Conservation (phyloP, 2,329 filamentous ascomycete genomes). For the Lachnellula willkommii region DNA sequence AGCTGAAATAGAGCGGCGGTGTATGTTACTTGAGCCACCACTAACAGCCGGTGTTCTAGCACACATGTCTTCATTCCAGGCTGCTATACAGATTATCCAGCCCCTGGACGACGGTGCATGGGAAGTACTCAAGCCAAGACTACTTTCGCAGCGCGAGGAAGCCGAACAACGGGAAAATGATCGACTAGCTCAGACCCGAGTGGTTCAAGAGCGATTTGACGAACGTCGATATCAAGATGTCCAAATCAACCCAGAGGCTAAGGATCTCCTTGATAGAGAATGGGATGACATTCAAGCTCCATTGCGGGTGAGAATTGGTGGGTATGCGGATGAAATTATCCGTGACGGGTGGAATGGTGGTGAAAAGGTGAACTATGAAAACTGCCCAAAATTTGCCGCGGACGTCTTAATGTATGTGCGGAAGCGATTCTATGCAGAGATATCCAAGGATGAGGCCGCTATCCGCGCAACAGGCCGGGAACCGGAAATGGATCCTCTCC, state of each 20-base stretch:
- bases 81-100: slow-evolving; percentile 63
- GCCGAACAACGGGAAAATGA: slow-evolving; percentile 55
- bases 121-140: slow-evolving; percentile 61
- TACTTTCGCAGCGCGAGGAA: slow-evolving; percentile 59
- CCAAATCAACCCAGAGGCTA: slow-evolving; percentile 40
- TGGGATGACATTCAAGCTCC: slow-evolving; percentile 69
- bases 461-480: slow-evolving; percentile 42
- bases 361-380: slow-evolving; percentile 57
- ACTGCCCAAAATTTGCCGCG: slow-evolving; percentile 62
- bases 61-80: slow-evolving; percentile 69
- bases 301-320: slow-evolving; percentile 57
- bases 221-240: slow-evolving; percentile 27
- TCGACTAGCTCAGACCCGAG: slow-evolving; percentile 29
- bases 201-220: slow-evolving; percentile 35
- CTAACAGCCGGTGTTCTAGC: slow-evolving; percentile 56
- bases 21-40: slow-evolving; percentile 60
- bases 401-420: slow-evolving; percentile 65
- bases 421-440: slow-evolving; percentile 58
- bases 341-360: slow-evolving; percentile 60
- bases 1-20: slow-evolving; percentile 67
- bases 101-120: slow-evolving; percentile 65
- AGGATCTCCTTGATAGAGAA: slow-evolving; percentile 59
- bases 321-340: slow-evolving; percentile 67
- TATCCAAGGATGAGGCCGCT: slow-evolving; percentile 48
- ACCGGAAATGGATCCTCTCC: slow-evolving; percentile 43